Evolutionary conservation across 768 basidiomycete species (phyloP).

Genomic region (Amyloporia xantha): DNA sequence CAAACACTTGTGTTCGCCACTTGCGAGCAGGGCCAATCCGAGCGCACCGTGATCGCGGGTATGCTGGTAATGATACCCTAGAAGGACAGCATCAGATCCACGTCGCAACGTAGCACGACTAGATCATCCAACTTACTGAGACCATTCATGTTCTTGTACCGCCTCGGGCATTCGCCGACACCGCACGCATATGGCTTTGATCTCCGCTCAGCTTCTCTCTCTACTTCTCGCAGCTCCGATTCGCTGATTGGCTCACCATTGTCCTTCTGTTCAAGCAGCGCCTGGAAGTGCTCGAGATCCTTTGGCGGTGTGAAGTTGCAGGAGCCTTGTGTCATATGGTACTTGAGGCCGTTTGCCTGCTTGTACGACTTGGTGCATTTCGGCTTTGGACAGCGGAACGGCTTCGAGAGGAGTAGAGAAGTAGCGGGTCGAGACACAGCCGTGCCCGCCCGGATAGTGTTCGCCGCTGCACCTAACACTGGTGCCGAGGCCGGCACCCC

Average conservation of each 20-base stretch:
- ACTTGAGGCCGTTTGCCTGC: slow-evolving; percentile 92
- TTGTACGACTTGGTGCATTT: slow-evolving; percentile 97
- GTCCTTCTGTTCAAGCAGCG: slow-evolving; percentile 49
- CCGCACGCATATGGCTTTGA: slow-evolving; percentile 85
- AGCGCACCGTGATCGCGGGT: slow-evolving; percentile 91
- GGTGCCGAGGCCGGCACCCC: slow-evolving; percentile 21
- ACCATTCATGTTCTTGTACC: slow-evolving; percentile 99
- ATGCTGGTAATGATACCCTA: slow-evolving; percentile 90
- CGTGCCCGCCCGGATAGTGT: slow-evolving; percentile 33
- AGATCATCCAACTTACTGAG: slow-evolving; percentile 37
- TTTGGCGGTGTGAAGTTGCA: slow-evolving; percentile 93
- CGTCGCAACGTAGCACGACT: slow-evolving; percentile 4
- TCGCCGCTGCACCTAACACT: slow-evolving; percentile 14
- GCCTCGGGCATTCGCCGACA: slow-evolving; percentile 75
- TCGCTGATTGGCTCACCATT: slow-evolving; percentile 37
- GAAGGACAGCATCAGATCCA: slow-evolving; percentile 6
- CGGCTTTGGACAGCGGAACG: slow-evolving; percentile 89
- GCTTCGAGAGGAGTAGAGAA: slow-evolving; percentile 69
- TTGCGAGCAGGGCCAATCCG: slow-evolving; percentile 78
- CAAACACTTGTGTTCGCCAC: slow-evolving; percentile 58
- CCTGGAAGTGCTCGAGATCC: slow-evolving; percentile 71
- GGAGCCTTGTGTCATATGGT: slow-evolving; percentile 88
- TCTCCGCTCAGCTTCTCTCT: slow-evolving; percentile 79
- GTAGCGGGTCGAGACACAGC: slow-evolving; percentile 46
- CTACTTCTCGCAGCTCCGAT: slow-evolving; percentile 61